Base-by-base conservation (phyloP, 345 rosid species). In the Lepidium didymum region DNA sequence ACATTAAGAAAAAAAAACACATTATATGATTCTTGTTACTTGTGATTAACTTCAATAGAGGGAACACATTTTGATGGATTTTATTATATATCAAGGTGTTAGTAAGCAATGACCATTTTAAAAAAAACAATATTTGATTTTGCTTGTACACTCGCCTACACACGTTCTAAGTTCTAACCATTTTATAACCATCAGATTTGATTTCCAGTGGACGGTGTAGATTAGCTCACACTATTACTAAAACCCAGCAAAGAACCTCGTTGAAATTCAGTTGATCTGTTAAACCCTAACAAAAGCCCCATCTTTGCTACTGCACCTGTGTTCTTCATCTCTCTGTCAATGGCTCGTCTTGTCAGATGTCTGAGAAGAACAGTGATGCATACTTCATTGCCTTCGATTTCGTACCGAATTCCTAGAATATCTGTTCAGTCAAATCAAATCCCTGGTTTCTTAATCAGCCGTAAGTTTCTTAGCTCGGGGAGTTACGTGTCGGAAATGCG, bases 401-500 rank as follows among this genome's bases (percentile, higher is more conserved):
- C 52, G 4, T 67, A 2, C 29, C 42, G 38, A 15, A 63, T 37
- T 7, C 67, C 63, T 42, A 36, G 37, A 8, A 3, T 44, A 36
- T 64, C 27, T 50, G 55, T 33, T 44, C 64, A 19, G 35, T 40
- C 55, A 13, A 44, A 16, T 43, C 65, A 21, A 46, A 37, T 8
- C 4, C 56, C 23, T 40, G 52, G 18, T 14, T 6, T 62, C 36
- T 47, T 57, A 10, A 23, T 19, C 5, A 45, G 13, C 16, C 56
- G 51, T 1, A 70, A 29, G 37, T 53, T 66, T 64, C 66, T 54
- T 8, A 73, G 53, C 74, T 50, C 83, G 15, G 75, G 92, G 56
- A 77, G 67, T 70, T 90, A 82, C 72, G 76, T 81, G 0, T 78
- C 92, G 27, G 94, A 85, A 25, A 87, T 82, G 96, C 84, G 92